These are phyloP conservation scores for Helianthus tuberosus DNA, from an alignment of 129 eudicot genomes.

Conservation along the genomic window DNA sequence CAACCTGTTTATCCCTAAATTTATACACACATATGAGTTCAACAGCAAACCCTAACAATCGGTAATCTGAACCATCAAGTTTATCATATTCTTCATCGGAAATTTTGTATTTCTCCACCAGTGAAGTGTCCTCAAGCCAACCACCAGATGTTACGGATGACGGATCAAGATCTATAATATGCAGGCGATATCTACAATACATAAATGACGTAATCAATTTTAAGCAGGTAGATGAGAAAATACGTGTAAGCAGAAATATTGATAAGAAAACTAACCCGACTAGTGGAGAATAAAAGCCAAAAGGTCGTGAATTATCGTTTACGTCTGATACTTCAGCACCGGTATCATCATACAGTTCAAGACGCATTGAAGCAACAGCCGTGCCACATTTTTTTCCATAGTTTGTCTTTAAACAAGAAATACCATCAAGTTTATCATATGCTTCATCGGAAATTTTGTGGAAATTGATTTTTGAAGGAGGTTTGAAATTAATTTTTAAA, in stretches of 20 bases:
- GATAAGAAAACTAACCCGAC: conserved; percentile 61
- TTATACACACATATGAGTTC: too few species aligned
- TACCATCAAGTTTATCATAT: too few species aligned
- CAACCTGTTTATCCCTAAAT: too few species aligned
- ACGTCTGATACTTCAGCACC: conserved; percentile 60
- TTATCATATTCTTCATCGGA: conserved; percentile 92
- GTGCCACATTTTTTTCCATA: conserved; percentile 97
- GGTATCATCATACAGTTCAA: conserved; percentile 78
- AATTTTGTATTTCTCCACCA: conserved; percentile 87
- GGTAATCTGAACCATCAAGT: conserved; percentile 97
- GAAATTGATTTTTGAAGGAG: too few species aligned
- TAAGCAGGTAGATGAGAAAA: background rate
- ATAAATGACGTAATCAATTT: background rate
- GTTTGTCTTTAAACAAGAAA: conserved; percentile 88
- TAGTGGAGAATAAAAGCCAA: conserved; percentile 86
- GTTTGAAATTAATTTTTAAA: too few species aligned
- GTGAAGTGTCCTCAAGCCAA: conserved; percentile 95
- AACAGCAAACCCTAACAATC: too few species aligned
- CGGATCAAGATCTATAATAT: conserved; percentile 92
- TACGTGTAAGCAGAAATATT: background rate
- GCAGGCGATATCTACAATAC: conserved; percentile 70
- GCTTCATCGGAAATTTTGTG: too few species aligned
- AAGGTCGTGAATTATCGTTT: conserved; percentile 56
- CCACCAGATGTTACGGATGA: conserved; percentile 98
- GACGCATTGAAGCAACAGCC: conserved; percentile 81